Conservation (phyloP, 192 early-diverging fungal genomes). For the Coemansia furcata region DNA sequence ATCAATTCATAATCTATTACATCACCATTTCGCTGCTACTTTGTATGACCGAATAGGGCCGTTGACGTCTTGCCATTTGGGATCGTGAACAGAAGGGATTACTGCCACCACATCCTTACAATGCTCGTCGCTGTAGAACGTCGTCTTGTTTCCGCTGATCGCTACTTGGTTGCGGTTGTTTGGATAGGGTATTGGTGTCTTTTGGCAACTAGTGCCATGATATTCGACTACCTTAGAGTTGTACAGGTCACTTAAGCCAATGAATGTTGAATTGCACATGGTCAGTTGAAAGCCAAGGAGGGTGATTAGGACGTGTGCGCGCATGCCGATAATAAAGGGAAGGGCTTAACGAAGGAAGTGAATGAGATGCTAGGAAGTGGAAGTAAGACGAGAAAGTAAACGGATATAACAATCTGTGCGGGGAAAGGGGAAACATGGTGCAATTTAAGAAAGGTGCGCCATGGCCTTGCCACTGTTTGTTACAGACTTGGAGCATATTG, state of each 20-base stretch:
- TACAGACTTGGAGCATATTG: too few species aligned
- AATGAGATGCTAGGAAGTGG: too few species aligned
- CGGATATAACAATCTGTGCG: too few species aligned
- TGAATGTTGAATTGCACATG: not conserved
- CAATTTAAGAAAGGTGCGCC: too few species aligned
- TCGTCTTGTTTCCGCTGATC: not conserved
- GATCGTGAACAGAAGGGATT: not conserved
- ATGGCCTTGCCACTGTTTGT: too few species aligned
- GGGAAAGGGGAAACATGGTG: too few species aligned
- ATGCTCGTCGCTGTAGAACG: not conserved
- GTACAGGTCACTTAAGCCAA: not conserved
- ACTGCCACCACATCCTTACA: not conserved
- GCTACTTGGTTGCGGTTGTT: not conserved
- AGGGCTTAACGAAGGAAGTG: too few species aligned
- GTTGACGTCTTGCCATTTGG: not conserved
- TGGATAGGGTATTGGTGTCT: not conserved
- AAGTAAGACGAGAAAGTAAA: too few species aligned
- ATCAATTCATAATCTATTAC: too few species aligned
- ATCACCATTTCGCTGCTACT: too few species aligned
- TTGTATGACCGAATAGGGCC: too few species aligned
- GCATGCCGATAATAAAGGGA: too few species aligned
- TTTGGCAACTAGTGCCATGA: not conserved
- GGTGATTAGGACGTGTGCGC: not conserved
- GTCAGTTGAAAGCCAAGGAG: not conserved
- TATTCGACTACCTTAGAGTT: not conserved